A percentile compares a stretch with the other conserved stretches of the same genome.
phyloP scores from a whole-genome alignment of 352 stramenopile genomes.

The Pythium coloratum region DNA sequence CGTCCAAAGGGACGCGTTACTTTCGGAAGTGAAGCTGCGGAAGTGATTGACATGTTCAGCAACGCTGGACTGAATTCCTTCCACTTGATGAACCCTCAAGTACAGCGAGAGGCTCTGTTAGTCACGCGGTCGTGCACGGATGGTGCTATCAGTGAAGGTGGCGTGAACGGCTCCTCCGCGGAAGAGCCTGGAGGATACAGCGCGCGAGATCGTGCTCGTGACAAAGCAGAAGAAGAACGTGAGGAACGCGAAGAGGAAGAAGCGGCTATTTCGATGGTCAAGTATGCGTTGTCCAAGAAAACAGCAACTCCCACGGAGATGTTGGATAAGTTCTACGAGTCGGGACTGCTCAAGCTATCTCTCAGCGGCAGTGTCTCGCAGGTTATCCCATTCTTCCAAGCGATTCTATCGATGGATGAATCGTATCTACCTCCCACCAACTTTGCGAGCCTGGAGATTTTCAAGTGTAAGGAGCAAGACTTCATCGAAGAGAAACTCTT shows the following conservation, averaged over 20 bases:
- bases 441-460: slow-evolving; percentile 53
- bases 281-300: slow-evolving; percentile 45
- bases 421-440: slow-evolving; percentile 50
- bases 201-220: slow-evolving; percentile 12
- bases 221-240: slow-evolving; percentile 20
- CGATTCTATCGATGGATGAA: slow-evolving; percentile 54
- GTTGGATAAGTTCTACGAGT: slow-evolving; percentile 62
- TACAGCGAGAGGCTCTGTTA: slow-evolving; percentile 30
- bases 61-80: slow-evolving; percentile 51
- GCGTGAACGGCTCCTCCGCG: not conserved
- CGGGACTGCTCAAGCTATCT: slow-evolving; percentile 44
- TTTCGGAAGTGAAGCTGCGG: slow-evolving; percentile 7
- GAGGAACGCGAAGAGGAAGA: slow-evolving; percentile 36
- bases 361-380: slow-evolving; percentile 34
- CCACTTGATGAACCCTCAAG: slow-evolving; percentile 32
- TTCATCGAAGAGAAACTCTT: slow-evolving; percentile 54
- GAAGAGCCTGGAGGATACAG: not conserved
- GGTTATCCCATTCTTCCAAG: slow-evolving; percentile 46
- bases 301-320: slow-evolving; percentile 36
- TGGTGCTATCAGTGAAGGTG: not conserved
- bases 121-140: slow-evolving; percentile 8
- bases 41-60: slow-evolving; percentile 50
- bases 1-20: not conserved
- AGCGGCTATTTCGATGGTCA: slow-evolving; percentile 40
- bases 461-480: slow-evolving; percentile 59